Evolutionary conservation across 345 rosid species (phyloP).

Genomic region (Citrus hindsii): DNA sequence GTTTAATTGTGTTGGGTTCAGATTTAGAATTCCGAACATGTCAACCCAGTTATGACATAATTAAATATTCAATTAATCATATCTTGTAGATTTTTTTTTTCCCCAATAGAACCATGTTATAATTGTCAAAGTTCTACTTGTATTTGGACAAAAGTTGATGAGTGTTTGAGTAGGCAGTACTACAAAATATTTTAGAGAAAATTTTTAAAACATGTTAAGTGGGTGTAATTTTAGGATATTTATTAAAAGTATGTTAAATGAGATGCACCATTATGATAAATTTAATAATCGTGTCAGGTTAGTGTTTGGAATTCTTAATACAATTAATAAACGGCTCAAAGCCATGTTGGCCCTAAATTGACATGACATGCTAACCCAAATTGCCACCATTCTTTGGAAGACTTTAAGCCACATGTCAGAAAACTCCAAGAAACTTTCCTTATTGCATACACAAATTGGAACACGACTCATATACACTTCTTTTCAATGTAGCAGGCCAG

Average conservation of each 20-base stretch:
- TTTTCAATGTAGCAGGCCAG: neutral
- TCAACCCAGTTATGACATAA: neutral
- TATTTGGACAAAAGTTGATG: neutral
- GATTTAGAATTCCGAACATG: neutral
- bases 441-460: neutral
- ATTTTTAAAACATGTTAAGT: neutral
- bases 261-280: neutral
- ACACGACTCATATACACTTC: too few relatives aligned
- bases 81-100: neutral
- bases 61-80: neutral
- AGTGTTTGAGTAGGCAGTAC: neutral
- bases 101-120: neutral
- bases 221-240: neutral
- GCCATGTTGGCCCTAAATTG: neutral
- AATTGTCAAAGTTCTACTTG: neutral
- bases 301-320: neutral
- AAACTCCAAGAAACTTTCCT: neutral
- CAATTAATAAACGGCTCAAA: too few relatives aligned
- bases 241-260: neutral
- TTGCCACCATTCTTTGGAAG: neutral
- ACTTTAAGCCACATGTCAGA: neutral
- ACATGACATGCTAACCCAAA: neutral
- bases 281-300: neutral
- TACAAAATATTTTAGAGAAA: neutral
- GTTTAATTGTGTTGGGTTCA: neutral